A percentile compares a stretch with the other conserved stretches of the same genome.
phyloP scores from a whole-genome alignment of 73 alveolate genomes.

The Paramecium tetraurelia region DNA sequence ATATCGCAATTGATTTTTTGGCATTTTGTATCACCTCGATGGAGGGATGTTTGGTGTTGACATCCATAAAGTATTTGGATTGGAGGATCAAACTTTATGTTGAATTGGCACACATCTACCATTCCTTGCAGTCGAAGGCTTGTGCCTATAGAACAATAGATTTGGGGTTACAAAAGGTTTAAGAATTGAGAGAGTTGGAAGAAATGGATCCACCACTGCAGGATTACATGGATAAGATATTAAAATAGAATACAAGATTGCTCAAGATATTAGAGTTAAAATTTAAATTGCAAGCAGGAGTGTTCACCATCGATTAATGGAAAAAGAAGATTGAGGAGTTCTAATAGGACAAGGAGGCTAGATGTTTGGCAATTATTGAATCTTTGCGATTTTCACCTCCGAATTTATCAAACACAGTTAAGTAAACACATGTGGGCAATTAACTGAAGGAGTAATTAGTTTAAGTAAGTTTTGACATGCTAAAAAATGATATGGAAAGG shows the following conservation, averaged over 20 bases:
- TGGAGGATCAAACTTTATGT: slow-evolving; percentile 91
- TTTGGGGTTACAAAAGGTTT: slow-evolving; percentile 84
- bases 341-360: slow-evolving; percentile 69
- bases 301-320: slow-evolving; percentile 94
- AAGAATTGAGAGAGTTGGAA: slow-evolving; percentile 87
- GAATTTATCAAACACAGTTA: slow-evolving; percentile 70
- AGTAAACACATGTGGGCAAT: slow-evolving; percentile 73
- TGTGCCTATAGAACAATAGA: slow-evolving; percentile 85
- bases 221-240: slow-evolving; percentile 88
- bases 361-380: slow-evolving; percentile 76
- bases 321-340: slow-evolving; percentile 97
- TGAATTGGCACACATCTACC: slow-evolving; percentile 87
- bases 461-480: slow-evolving; percentile 77
- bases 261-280: slow-evolving; percentile 88
- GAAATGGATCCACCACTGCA: slow-evolving; percentile 96
- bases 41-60: slow-evolving; percentile 88
- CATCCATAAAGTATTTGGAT: slow-evolving; percentile 87
- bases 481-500: slow-evolving; percentile 87
- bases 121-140: slow-evolving; percentile 83
- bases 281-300: slow-evolving; percentile 86
- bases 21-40: slow-evolving; percentile 85
- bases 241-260: slow-evolving; percentile 79
- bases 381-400: slow-evolving; percentile 82
- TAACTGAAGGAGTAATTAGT: slow-evolving; percentile 74
- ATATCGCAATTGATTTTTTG: slow-evolving; percentile 64